Evolutionary conservation across 2,329 filamentous ascomycete genomes (phyloP), one percentile per base, ranked within the genome.

Genomic region (Aspergillus pseudotamarii): DNA sequence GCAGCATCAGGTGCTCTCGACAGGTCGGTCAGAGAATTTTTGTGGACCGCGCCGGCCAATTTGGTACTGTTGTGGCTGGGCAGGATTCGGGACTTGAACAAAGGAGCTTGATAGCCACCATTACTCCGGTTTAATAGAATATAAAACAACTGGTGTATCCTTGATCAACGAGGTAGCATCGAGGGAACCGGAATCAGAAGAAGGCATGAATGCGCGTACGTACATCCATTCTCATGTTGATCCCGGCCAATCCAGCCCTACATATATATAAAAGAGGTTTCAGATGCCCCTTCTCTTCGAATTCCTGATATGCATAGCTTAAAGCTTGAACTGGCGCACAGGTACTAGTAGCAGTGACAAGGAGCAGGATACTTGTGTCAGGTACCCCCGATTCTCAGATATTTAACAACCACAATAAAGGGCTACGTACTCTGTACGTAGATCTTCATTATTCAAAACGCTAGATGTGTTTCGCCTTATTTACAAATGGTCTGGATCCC

Each of bases 291-390:
- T 43, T 53, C 61, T 46, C 55, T 56, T 26, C 34, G 30, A 26
- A 66, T 61, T 65, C 64, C 58, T 63, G 54, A 46, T 43, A 61
- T 63, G 57, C 63, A 66, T 64, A 64, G 57, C 57, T 63, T 51
- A 62, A 63, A 63, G 61, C 60, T 66, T 63, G 63, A 56, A 43
- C 64, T 60, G 48, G 65, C 66, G 68, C 67, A 67, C 67, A 66
- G 67, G 65, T 68, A 60, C 46, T 61, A 64, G 54, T 61, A n/a
- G n/a, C n/a, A n/a, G 32, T 46, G 48, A 51, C 43, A 62, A 54
- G 48, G 55, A 34, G 50, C 41, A 19, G 38, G 10, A 58, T 38
- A 36, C 23, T 28, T 36, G 51, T 36, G 51, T 28, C 51, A 55
- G 30, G 32, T 55, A 26, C 30, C 8, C n/a, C 12, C 28, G 14